These are phyloP conservation scores for Clarireedia homoeocarpa DNA, from an alignment of 2,329 filamentous ascomycete species.

Conservation along the genomic window DNA sequence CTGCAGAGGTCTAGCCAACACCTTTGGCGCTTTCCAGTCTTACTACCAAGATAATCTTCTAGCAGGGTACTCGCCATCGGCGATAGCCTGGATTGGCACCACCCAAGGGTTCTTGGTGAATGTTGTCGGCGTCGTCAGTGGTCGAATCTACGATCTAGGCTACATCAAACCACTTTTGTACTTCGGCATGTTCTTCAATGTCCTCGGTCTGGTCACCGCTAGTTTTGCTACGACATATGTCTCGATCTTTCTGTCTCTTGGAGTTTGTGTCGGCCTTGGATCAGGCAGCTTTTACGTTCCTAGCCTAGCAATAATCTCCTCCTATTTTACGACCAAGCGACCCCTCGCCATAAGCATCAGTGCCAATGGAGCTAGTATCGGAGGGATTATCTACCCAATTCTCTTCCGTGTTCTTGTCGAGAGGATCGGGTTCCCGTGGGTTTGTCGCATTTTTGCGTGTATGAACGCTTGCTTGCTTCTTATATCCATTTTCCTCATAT, in stretches of 20 bases:
- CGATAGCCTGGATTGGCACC: conserved; percentile 50
- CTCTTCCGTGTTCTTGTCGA: conserved; percentile 19
- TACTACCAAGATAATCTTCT: conserved; percentile 45
- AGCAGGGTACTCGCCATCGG: conserved; percentile 36
- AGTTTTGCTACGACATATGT: conserved; percentile 35
- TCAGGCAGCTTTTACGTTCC: conserved; percentile 9
- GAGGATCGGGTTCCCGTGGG: conserved; percentile 42
- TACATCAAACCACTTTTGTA: conserved; percentile 26
- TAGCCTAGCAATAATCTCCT: conserved; percentile 31
- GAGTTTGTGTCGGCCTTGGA: conserved; percentile 40
- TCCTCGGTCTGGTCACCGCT: conserved; percentile 34
- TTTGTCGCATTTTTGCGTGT: conserved; percentile 41
- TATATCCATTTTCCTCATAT: background rate
- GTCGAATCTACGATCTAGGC: conserved; percentile 48
- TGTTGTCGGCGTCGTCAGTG: conserved; percentile 46
- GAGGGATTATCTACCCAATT: conserved; percentile 50
- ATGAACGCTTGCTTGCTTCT: conserved; percentile 15
- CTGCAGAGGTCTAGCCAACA: conserved; percentile 33
- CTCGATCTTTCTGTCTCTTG: conserved; percentile 46
- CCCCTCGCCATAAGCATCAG: conserved; percentile 38
- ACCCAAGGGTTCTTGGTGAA: conserved; percentile 43
- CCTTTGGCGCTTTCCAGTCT: conserved; percentile 45
- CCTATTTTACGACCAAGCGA: conserved; percentile 37
- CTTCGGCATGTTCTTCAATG: conserved; percentile 17
- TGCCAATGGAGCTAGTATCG: conserved; percentile 32